Evolutionary conservation across 108 stramenopile genomes (phyloP).

Genomic region (Pseudonitzschia multistriata): DNA sequence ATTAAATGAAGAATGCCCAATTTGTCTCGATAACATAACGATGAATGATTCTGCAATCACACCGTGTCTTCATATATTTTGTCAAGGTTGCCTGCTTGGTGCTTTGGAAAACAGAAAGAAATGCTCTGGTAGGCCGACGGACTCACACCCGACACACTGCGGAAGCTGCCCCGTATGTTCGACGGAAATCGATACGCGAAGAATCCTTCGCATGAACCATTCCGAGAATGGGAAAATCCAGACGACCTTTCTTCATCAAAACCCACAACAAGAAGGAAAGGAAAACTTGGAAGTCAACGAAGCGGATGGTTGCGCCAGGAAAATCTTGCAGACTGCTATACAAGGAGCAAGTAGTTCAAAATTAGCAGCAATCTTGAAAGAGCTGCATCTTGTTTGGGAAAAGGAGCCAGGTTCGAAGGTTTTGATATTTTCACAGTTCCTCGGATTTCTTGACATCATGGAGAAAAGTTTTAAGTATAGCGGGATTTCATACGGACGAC

Average conservation of each 20-base stretch:
- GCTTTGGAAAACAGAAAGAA: conserved; percentile 16
- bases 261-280: neutral
- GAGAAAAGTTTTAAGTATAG: conserved; percentile 34
- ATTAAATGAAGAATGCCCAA: conserved; percentile 74
- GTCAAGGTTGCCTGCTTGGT: conserved; percentile 54
- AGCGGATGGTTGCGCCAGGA: conserved; percentile 51
- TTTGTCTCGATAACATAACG: conserved; percentile 68
- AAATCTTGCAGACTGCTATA: conserved; percentile 58
- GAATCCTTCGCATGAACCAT: conserved; percentile 55
- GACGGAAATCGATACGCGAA: conserved; percentile 42
- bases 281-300: neutral
- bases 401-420: conserved; percentile 74
- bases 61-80: conserved; percentile 84
- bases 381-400: conserved; percentile 71
- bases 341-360: conserved; percentile 69
- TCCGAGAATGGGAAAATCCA: conserved; percentile 42
- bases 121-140: neutral
- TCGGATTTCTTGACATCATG: conserved; percentile 79
- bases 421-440: conserved; percentile 78
- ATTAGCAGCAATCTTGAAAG: conserved; percentile 61
- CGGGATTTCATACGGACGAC: conserved; percentile 49
- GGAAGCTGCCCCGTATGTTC: conserved; percentile 73
- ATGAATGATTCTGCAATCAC: conserved; percentile 62
- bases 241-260: conserved; percentile 31
- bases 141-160: conserved; percentile 7